phyloP scores from a whole-genome alignment of 2,329 filamentous ascomycete species.

The Ophiostoma quercus region DNA sequence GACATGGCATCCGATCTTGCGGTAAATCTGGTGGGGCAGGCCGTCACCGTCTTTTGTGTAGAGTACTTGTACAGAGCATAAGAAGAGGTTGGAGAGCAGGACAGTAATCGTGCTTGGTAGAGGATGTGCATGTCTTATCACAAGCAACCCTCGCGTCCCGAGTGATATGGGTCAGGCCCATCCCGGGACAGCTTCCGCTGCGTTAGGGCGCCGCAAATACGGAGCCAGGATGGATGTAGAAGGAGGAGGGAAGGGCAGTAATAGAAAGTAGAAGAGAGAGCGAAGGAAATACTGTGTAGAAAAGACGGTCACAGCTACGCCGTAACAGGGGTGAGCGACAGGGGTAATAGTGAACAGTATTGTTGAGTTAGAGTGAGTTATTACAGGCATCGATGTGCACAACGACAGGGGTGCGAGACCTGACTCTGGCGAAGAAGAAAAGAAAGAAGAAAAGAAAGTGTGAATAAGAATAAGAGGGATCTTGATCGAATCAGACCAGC shows the following conservation, averaged over 20 bases:
- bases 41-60: constrained; percentile 10
- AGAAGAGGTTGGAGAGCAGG: background rate
- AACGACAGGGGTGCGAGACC: constrained; percentile 7
- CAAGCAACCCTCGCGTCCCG: background rate
- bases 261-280: background rate
- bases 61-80: background rate
- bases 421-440: background rate
- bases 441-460: background rate
- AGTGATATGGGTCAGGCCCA: constrained; percentile 20
- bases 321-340: background rate
- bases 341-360: background rate
- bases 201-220: constrained; percentile 24
- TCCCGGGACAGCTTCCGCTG: constrained; percentile 27
- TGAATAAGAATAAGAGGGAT: background rate
- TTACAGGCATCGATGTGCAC: background rate
- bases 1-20: constrained; percentile 8
- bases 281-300: background rate
- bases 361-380: too few species aligned
- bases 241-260: background rate
- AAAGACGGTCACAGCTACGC: constrained; percentile 12
- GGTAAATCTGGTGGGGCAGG: background rate
- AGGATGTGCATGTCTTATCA: background rate
- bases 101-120: background rate
- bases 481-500: background rate
- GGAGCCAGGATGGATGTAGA: constrained; percentile 14